Evolutionary conservation across 768 basidiomycete genomes (phyloP).

Genomic region (Hortiboletus flavorubellus): DNA sequence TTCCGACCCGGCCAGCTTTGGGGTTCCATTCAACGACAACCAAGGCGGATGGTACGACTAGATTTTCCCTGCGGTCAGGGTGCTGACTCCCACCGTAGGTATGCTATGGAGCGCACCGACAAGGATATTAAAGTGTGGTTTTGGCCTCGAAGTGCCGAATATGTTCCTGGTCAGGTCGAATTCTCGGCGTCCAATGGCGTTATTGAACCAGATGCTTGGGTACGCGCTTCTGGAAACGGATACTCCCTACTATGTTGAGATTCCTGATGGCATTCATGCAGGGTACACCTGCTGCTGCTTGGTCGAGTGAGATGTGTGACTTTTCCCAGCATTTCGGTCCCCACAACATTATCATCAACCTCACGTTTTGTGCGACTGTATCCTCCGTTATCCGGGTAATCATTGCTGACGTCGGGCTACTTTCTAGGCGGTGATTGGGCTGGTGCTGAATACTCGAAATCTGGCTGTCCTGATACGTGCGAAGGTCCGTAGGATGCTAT

Average conservation of each 20-base stretch:
- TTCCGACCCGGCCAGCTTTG: conserved; percentile 13
- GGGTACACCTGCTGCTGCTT: conserved; percentile 34
- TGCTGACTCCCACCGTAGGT: conserved; percentile 30
- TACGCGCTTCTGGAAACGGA: conserved; percentile 8
- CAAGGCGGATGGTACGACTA: conserved; percentile 38
- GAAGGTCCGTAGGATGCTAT: conserved; percentile 38
- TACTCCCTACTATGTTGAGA: not conserved
- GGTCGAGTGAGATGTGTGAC: conserved; percentile 35
- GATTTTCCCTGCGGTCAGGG: not conserved
- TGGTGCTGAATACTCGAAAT: conserved; percentile 41
- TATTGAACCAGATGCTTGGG: conserved; percentile 32
- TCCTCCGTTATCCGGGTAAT: not conserved
- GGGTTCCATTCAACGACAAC: conserved; percentile 27
- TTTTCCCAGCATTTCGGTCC: conserved; percentile 34
- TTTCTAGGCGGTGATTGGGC: conserved; percentile 57
- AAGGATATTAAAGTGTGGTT: conserved; percentile 41
- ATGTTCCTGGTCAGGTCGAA: conserved; percentile 25
- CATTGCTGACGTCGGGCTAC: not conserved
- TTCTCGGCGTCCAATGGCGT: conserved; percentile 10
- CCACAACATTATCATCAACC: conserved; percentile 38
- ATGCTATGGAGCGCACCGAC: conserved; percentile 37
- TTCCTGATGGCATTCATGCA: conserved; percentile 2
- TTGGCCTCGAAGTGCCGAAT: conserved; percentile 35
- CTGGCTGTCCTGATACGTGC: conserved; percentile 54
- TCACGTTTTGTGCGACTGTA: conserved; percentile 57